Conservation (phyloP, 2,329 filamentous ascomycete species). For the Talaromyces sp. region DNA sequence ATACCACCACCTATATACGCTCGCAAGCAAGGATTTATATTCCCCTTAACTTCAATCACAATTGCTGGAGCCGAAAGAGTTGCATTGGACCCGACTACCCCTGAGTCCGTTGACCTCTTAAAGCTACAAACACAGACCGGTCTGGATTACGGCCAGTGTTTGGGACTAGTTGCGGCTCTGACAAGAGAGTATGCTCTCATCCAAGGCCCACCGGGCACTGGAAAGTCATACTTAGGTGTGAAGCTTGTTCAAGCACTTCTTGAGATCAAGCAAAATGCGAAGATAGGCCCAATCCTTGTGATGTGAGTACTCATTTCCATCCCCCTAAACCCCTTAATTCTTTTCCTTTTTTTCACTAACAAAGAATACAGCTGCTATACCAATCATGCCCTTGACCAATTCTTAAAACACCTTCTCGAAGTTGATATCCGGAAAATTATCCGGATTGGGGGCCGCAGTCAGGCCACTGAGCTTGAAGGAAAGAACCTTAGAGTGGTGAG, state of each 20-base stretch:
- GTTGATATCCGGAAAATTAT: conserved; percentile 63
- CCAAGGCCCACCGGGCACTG: conserved; percentile 34
- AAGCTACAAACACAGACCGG: conserved; percentile 19
- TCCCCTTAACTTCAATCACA: too few species aligned
- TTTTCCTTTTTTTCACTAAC: too few species aligned
- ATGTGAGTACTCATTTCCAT: too few species aligned
- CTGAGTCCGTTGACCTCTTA: too few species aligned
- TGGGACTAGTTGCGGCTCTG: conserved; percentile 21
- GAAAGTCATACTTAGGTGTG: conserved; percentile 32
- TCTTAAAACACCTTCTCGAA: too few species aligned
- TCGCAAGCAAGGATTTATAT: conserved; percentile 52
- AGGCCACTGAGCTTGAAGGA: conserved; percentile 54
- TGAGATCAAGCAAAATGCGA: conserved; percentile 26
- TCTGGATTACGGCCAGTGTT: conserved; percentile 25
- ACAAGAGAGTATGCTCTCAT: conserved; percentile 25
- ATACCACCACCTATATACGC: conserved; percentile 58
- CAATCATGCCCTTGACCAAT: conserved; percentile 59
- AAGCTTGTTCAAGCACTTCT: conserved; percentile 33
- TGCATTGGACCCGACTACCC: too few species aligned
- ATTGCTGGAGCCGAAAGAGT: too few species aligned
- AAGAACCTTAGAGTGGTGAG: conserved; percentile 52
- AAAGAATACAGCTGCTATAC: too few species aligned
- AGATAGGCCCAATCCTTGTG: conserved; percentile 47
- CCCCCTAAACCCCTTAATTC: too few species aligned
- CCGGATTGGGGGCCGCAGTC: conserved; percentile 63